Percentiles rank a stretch among this genome's conserved stretches.
phyloP scores from a whole-genome alignment of 2,329 filamentous ascomycete species.

The Aaosphaeria arxii region DNA sequence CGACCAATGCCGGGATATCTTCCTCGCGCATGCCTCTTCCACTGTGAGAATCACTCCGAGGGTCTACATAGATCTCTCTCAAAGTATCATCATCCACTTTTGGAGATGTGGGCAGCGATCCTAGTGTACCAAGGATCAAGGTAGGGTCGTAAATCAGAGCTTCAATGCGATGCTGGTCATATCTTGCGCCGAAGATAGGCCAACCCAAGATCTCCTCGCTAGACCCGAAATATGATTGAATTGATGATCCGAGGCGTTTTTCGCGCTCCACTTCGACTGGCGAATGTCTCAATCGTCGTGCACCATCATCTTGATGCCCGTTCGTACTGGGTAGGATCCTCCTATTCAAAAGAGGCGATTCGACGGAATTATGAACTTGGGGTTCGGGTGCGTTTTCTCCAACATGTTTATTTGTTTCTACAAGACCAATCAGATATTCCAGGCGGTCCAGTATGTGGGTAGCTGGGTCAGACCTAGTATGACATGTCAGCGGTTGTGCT shows the following conservation, averaged over 20 bases:
- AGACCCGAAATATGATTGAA: background rate
- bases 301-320: background rate
- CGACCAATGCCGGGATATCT: conserved; percentile 21
- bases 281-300: background rate
- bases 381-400: no score
- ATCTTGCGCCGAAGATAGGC: conserved; percentile 25
- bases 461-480: conserved; percentile 35
- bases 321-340: background rate
- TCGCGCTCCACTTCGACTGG: background rate
- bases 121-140: conserved; percentile 1
- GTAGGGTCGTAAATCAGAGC: conserved; percentile 10
- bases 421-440: conserved; percentile 5
- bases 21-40: conserved; percentile 19
- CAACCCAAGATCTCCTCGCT: conserved; percentile 26
- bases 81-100: background rate
- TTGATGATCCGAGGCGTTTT: background rate
- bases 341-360: background rate
- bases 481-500: conserved; percentile 6
- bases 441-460: conserved; percentile 15
- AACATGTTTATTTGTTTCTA: background rate
- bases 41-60: background rate
- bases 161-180: conserved; percentile 11
- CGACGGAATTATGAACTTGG: no score
- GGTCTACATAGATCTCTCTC: background rate
- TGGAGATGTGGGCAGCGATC: background rate